Evolutionary conservation across 495 filamentous ascomycete species (phyloP), one percentile per base, ranked within the genome.

Genomic region (Beverwykella pulmonaria): DNA sequence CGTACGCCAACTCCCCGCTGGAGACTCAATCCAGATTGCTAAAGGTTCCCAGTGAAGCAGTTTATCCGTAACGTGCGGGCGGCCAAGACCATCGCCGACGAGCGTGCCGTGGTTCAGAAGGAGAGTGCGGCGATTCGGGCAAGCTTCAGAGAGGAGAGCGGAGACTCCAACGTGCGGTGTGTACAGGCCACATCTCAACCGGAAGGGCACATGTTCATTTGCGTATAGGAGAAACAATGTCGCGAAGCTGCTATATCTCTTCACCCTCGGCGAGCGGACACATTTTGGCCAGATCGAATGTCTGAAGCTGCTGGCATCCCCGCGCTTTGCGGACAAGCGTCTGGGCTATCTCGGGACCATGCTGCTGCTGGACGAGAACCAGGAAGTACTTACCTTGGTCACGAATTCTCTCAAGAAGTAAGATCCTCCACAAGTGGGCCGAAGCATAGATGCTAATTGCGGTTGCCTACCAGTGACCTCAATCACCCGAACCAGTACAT

Each of bases 261-360:
- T 98, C 76, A 98, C 94, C 1, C 85, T 98, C n/a, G 94, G 94
- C 61, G 94, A 98, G 77, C 85, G 94, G 63, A 98, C 94, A 64
- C 94, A 98, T 80, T 98, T 98, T 75, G 94, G 94, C 56, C 94
- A 98, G 81, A 98, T 98, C 78, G 94, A 98, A 88, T 98, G 94
- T 78, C 84, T 98, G 74, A 98, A 98, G 79, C 84, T 98, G 48
- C 86, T 98, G 19, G 94, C 94, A 59, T 98, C 95, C 12, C 93
- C 95, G 63, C 90, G 93, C 41, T 98, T 98, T 76, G 94, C 95
- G 69, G 94, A 98, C 83, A 98, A 98, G 81, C 88, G 94, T 46
- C 78, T 98, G 73, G 94, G 94, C 25, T 97, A 98, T 76, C 80
- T 98, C 63, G 94, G 95, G 23, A 97, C 94, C 0, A 98, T 97